These are phyloP conservation scores for Colletotrichum destructivum DNA, from an alignment of 2,329 filamentous ascomycete species.

Conservation along the genomic window DNA sequence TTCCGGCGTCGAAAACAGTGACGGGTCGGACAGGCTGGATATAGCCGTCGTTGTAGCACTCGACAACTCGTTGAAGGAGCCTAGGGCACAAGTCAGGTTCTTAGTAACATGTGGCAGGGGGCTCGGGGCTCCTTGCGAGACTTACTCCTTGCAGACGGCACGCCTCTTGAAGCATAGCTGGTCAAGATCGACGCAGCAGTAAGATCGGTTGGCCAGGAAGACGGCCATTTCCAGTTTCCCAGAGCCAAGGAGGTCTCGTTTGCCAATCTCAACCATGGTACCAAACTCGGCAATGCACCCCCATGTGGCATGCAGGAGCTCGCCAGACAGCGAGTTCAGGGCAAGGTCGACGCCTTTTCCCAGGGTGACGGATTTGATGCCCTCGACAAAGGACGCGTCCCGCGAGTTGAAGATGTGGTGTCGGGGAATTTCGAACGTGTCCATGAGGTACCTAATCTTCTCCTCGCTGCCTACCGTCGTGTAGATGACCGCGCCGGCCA, in stretches of 20 bases:
- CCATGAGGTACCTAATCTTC: conserved; percentile 50
- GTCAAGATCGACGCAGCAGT: conserved; percentile 51
- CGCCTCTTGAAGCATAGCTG: not conserved
- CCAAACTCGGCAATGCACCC: conserved; percentile 43
- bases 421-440: conserved; percentile 47
- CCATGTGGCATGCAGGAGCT: conserved; percentile 32
- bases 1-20: not conserved
- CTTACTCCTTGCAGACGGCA: conserved; percentile 29
- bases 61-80: conserved; percentile 5
- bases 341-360: conserved; percentile 49
- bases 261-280: conserved; percentile 52
- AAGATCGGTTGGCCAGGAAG: conserved; percentile 57
- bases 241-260: conserved; percentile 49
- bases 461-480: conserved; percentile 54
- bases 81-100: no score
- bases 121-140: no score
- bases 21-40: not conserved
- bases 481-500: conserved; percentile 47
- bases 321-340: conserved; percentile 52
- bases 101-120: no score
- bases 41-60: conserved; percentile 15
- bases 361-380: conserved; percentile 44
- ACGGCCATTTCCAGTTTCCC: conserved; percentile 57
- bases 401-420: conserved; percentile 49
- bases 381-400: conserved; percentile 46